A percentile compares a stretch with the other conserved stretches of the same genome.
phyloP scores from a whole-genome alignment of 768 basidiomycete species.

The Daedaleopsis nitida region DNA sequence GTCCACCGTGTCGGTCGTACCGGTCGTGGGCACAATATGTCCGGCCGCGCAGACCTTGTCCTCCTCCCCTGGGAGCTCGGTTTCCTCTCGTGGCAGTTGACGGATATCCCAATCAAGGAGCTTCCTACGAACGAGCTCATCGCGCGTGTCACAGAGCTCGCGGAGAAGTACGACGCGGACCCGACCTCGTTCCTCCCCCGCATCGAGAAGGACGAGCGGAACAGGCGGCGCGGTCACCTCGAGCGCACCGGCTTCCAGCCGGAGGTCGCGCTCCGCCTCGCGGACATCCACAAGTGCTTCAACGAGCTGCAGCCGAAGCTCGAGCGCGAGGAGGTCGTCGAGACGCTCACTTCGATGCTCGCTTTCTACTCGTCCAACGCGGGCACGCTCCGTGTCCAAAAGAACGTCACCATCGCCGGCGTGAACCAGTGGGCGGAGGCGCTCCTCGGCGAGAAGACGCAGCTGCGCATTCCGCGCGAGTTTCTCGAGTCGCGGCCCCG shows the following conservation, averaged over 20 bases:
- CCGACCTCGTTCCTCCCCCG: conserved; percentile 32
- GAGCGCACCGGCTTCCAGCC: conserved; percentile 16
- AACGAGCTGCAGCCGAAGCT: conserved; percentile 36
- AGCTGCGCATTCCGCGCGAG: conserved; percentile 52
- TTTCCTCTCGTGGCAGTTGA: conserved; percentile 64
- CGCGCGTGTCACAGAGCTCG: conserved; percentile 39
- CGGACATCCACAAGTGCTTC: conserved; percentile 34
- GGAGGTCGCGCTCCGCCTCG: conserved; percentile 15
- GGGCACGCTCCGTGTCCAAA: conserved; percentile 47
- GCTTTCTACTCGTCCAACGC: conserved; percentile 70
- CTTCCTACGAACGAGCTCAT: conserved; percentile 51
- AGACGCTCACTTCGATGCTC: conserved; percentile 65
- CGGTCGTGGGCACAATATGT: conserved; percentile 58
- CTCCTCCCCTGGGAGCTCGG: conserved; percentile 78
- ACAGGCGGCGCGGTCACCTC: neutral
- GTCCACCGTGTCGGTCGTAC: conserved; percentile 87
- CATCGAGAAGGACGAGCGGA: neutral
- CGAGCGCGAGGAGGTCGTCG: conserved; percentile 54
- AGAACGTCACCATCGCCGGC: conserved; percentile 51
- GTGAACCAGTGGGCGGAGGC: conserved; percentile 63
- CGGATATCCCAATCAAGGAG: conserved; percentile 68
- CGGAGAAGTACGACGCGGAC: conserved; percentile 46
- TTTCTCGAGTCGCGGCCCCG: conserved; percentile 39
- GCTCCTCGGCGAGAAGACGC: conserved; percentile 49
- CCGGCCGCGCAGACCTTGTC: conserved; percentile 77